Evolutionary conservation across 371 early-diverging fungal species (phyloP), one percentile per base, ranked within the genome.

Genomic region (Rhizomucor miehei): DNA sequence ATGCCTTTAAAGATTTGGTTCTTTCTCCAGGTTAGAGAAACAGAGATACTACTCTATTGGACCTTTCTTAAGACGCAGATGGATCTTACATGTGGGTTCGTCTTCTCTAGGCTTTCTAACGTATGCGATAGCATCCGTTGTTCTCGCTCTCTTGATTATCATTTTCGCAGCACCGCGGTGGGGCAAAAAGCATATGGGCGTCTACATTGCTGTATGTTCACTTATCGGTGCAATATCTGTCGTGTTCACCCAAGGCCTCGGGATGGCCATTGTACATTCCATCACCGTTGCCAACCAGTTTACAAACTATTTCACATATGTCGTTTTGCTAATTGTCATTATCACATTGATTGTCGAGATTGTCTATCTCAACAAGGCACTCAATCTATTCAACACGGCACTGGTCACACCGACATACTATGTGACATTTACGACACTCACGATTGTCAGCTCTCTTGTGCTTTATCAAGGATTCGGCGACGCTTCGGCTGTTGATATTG

Each of bases 351-450:
- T 92, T 17, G 80, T 88, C 14, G 93, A 97, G 69, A 91, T 95
- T 67, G 92, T 93, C 65, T 97, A 95, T 67, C 89, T 97, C 48
- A 97, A 97, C 81, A 97, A 97, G 74, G 95, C 97, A 16, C 79
- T 97, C 16, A 94, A 94, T 59, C 60, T 91, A 40, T 97, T 94
- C 69, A 90, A 90, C 49, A 94, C 96, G 12, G 92, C 94, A 41
- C 65, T 91, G 43, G 93, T 93, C 37, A 93, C 93, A 1, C 92
- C 92, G 16, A 88, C 94, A 37, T 96, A 96, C 73, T 96, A 95
- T 62, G 96, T 95, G 13, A 82, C 90, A 40, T 96, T 96, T 66
- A 96, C 96, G 16, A 89, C 94, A 9, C 81, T 92, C 34, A 95
- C 97, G 2, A 91, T 96, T 52, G 73, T 90, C 35, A 93, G 94